Evolutionary conservation across 2,329 filamentous ascomycete genomes (phyloP), one percentile per base, ranked within the genome.

Genomic region (Cordyceps farinosa): DNA sequence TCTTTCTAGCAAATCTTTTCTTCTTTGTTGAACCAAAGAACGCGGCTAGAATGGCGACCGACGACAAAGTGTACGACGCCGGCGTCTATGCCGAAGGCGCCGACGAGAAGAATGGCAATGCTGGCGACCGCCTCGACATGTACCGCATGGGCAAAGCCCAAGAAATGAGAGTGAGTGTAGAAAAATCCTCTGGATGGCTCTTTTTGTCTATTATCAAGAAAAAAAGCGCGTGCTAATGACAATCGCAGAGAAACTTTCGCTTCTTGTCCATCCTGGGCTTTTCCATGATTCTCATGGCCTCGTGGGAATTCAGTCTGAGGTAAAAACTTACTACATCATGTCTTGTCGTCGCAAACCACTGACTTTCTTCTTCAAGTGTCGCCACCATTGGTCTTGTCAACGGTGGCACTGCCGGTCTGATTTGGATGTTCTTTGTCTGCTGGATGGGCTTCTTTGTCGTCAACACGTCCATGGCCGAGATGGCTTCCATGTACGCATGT

Each of bases 71-170:
- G 5, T 29, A n/a, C 22, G 53, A 54, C 30, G 30, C 60, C 42
- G n/a, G 38, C 34, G 59, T 61, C 34, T 36, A 57, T 11, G 61
- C 56, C 44, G 61, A 61, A 34, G 47, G 68, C 67, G 64, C 70
- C 69, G 66, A 69, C 68, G 60, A 69, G 65, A 60, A 73, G 65
- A 68, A 71, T 67, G 65, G 70, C 63, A 70, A 72, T 62, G 65
- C 64, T 2, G 63, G 69, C 34, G 79, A 81, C 68, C 73, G 76
- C 34, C 70, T 69, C 34, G 77, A 83, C 63, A 80, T 83, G 77
- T 73, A 73, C 38, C 77, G 80, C 22, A 74, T 83, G 76, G 81
- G 81, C 45, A 83, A 82, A 70, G 72, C 74, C 27, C 80, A 82
- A 62, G 78, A 82, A 53, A 73, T 83, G 65, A 76, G 78, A 65